These are phyloP conservation scores for Backusella parvicylindrica DNA, from an alignment of 192 early-diverging fungal genomes.

Conservation along the genomic window DNA sequence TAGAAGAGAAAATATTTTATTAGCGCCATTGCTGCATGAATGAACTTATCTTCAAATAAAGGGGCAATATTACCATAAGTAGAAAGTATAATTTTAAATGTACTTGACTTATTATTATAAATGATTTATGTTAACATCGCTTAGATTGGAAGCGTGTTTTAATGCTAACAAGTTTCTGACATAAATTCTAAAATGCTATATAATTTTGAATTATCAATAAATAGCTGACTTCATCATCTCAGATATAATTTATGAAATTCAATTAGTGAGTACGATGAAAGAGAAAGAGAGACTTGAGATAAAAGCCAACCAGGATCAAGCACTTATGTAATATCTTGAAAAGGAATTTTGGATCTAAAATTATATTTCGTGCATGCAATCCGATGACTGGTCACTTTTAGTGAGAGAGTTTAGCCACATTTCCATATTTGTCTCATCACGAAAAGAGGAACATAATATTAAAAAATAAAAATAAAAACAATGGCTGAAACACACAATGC, in stretches of 20 bases:
- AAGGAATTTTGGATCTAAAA: too few relatives aligned
- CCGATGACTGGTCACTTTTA: not conserved
- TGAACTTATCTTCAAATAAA: too few relatives aligned
- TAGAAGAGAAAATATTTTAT: too few relatives aligned
- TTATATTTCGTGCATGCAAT: too few relatives aligned
- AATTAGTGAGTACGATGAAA: not conserved
- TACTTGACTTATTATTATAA: not conserved
- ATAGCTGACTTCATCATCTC: not conserved
- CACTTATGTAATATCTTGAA: too few relatives aligned
- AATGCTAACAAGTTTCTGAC: not conserved
- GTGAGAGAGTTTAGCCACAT: not conserved
- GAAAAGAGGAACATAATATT: not conserved
- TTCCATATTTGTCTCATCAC: too few relatives aligned
- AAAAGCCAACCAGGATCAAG: too few relatives aligned
- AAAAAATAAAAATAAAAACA: too few relatives aligned
- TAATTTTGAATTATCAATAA: not conserved
- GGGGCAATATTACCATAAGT: too few relatives aligned
- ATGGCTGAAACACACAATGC: not conserved
- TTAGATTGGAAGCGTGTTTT: not conserved
- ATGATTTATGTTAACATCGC: not conserved
- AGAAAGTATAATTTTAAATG: too few relatives aligned
- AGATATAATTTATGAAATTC: not conserved
- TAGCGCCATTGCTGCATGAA: too few relatives aligned
- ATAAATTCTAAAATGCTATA: not conserved
- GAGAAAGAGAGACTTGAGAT: too few relatives aligned